phyloP scores from a whole-genome alignment of 2,329 filamentous ascomycete species.

The Fusarium globosum region DNA sequence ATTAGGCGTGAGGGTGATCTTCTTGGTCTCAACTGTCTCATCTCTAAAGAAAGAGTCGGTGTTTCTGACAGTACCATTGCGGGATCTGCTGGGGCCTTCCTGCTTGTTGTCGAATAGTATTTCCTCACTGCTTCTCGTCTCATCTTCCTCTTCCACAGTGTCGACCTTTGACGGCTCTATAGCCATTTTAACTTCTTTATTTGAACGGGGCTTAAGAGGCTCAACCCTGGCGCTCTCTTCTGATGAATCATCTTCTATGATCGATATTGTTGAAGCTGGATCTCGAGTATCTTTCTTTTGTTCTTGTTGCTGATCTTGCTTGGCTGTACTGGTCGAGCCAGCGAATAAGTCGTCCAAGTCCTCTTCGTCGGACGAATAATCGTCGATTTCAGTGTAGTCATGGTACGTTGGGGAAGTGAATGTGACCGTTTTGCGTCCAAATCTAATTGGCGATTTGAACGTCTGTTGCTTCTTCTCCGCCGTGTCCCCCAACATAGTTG shows the following conservation, averaged over 20 bases:
- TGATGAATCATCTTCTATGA: conserved; percentile 49
- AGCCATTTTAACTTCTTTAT: conserved; percentile 54
- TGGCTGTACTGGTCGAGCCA: conserved; percentile 38
- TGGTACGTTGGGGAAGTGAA: conserved; percentile 89
- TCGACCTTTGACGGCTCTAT: conserved; percentile 50
- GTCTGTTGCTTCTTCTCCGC: conserved; percentile 84
- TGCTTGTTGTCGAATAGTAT: conserved; percentile 67
- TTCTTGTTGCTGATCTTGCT: conserved; percentile 44
- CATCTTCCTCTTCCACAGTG: conserved; percentile 50
- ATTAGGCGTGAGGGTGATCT: conserved; percentile 96
- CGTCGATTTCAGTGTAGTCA: conserved; percentile 87
- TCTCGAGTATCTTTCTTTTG: conserved; percentile 47
- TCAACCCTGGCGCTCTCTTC: conserved; percentile 68
- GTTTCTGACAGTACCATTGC: conserved; percentile 88
- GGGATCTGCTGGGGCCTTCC: conserved; percentile 70
- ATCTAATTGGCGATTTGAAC: conserved; percentile 80
- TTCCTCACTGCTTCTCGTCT: conserved; percentile 70
- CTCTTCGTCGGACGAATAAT: conserved; percentile 83
- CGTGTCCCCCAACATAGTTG: conserved; percentile 71
- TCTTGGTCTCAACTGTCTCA: conserved; percentile 93
- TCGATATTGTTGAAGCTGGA: conserved; percentile 45
- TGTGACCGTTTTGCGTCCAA: conserved; percentile 86
- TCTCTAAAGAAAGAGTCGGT: conserved; percentile 98
- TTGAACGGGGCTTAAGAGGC: conserved; percentile 61
- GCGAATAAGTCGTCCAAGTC: conserved; percentile 60